Conservation (phyloP, 306 rosid genomes). For the Sicyos baderoa region DNA sequence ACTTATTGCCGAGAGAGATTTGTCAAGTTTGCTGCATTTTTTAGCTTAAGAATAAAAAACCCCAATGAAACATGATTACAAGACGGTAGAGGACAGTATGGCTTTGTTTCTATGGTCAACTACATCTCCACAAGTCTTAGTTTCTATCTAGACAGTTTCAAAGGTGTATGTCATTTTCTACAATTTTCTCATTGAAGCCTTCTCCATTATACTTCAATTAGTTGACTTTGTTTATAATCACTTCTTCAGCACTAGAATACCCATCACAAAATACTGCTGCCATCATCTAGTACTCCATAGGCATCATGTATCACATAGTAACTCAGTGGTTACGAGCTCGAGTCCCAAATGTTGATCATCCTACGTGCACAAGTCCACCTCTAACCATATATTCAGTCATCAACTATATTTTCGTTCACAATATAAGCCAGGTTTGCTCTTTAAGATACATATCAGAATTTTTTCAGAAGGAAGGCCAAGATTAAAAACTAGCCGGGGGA, state of each 20-base stretch:
- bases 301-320: too few species aligned
- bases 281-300: background rate
- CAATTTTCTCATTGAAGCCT: background rate
- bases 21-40: background rate
- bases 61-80: background rate
- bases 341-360: background rate
- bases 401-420: background rate
- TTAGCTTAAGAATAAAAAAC: constrained; percentile 3
- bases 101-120: background rate
- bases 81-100: background rate
- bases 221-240: background rate
- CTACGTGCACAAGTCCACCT: background rate
- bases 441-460: background rate
- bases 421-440: background rate
- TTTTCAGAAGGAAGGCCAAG: background rate
- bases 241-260: background rate
- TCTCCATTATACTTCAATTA: constrained; percentile 6
- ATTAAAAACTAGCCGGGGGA: constrained; percentile 7
- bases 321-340: too few species aligned
- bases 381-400: background rate
- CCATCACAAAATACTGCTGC: background rate
- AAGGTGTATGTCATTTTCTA: background rate
- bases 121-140: background rate
- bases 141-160: constrained; percentile 2
- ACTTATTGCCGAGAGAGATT: background rate